A percentile compares a stretch with the other conserved stretches of the same genome.
Evolutionary conservation across 768 basidiomycete genomes (phyloP).

Genomic region (Lyophyllum semitale): DNA sequence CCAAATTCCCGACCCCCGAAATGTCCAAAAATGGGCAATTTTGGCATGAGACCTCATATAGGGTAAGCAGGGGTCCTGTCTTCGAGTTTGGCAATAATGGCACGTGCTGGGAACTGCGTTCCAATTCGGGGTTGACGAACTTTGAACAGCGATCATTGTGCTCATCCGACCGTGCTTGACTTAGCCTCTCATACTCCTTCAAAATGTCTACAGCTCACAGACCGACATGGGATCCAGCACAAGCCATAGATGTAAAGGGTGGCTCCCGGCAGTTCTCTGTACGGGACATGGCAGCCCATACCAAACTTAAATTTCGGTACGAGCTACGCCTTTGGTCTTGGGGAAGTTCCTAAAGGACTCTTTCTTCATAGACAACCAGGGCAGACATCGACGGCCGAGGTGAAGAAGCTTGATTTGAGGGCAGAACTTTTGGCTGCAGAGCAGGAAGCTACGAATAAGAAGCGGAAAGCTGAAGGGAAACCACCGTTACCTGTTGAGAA

Average conservation of each 20-base stretch:
- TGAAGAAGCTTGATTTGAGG: constrained; percentile 77
- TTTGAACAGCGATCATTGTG: not conserved
- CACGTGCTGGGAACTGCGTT: constrained; percentile 10
- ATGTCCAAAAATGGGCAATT: too few species aligned
- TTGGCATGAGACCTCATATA: too few species aligned
- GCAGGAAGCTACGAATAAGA: constrained; percentile 84
- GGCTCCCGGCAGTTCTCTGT: constrained; percentile 93
- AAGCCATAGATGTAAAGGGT: constrained; percentile 89
- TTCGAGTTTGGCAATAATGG: not conserved
- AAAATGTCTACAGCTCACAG: constrained; percentile 89
- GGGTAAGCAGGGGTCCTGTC: too few species aligned
- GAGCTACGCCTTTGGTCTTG: constrained; percentile 16
- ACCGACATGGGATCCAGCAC: constrained; percentile 97
- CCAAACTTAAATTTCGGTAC: constrained; percentile 96
- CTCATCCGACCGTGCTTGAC: not conserved
- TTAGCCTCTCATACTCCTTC: not conserved
- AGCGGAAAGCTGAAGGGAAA: constrained; percentile 86
- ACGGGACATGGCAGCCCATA: constrained; percentile 92
- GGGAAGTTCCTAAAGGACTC: not conserved
- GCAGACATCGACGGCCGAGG: constrained; percentile 80
- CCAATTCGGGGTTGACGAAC: constrained; percentile 1
- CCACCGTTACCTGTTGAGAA: constrained; percentile 48
- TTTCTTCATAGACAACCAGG: constrained; percentile 70
- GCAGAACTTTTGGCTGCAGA: constrained; percentile 86
- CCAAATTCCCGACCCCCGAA: too few species aligned